Evolutionary conservation across 305 asterid genomes (phyloP).

Genomic region (Ajuga reptans): DNA sequence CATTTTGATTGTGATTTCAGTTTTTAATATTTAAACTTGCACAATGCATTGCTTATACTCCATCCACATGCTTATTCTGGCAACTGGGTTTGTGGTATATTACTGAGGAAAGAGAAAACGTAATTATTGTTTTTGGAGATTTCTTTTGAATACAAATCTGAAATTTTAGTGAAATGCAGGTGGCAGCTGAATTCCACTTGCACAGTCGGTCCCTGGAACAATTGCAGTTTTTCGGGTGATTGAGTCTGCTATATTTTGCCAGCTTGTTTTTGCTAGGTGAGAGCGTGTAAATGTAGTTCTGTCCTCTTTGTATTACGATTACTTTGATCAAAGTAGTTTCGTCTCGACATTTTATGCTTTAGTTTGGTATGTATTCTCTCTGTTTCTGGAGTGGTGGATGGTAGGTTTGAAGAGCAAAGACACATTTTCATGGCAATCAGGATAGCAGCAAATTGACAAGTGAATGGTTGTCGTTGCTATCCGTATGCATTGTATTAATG

Average conservation of each 20-base stretch:
- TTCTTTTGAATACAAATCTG: conserved; percentile 19
- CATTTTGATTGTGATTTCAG: background rate
- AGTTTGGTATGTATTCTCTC: background rate
- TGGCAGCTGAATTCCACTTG: conserved; percentile 33
- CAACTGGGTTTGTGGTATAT: conserved; percentile 1
- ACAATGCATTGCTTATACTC: background rate
- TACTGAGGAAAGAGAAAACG: background rate
- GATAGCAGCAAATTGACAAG: too few relatives aligned
- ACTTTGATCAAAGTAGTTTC: background rate
- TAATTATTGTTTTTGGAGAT: background rate
- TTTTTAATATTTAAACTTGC: too few relatives aligned
- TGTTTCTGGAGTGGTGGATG: background rate
- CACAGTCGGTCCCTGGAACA: conserved; percentile 6
- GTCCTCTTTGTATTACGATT: conserved; percentile 9
- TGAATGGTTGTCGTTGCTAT: background rate
- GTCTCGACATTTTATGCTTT: background rate
- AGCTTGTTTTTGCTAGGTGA: conserved; percentile 20
- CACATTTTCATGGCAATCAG: too few relatives aligned
- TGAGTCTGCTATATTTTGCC: conserved; percentile 12
- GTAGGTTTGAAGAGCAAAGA: too few relatives aligned
- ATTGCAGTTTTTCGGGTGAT: conserved; percentile 14
- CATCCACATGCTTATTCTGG: background rate
- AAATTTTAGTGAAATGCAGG: conserved; percentile 35
- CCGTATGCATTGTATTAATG: too few relatives aligned
- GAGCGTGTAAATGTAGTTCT: conserved; percentile 28